A percentile compares a stretch with the other conserved stretches of the same genome.
Evolutionary conservation across 768 basidiomycete species (phyloP).

Genomic region (Amanita jacksonii): DNA sequence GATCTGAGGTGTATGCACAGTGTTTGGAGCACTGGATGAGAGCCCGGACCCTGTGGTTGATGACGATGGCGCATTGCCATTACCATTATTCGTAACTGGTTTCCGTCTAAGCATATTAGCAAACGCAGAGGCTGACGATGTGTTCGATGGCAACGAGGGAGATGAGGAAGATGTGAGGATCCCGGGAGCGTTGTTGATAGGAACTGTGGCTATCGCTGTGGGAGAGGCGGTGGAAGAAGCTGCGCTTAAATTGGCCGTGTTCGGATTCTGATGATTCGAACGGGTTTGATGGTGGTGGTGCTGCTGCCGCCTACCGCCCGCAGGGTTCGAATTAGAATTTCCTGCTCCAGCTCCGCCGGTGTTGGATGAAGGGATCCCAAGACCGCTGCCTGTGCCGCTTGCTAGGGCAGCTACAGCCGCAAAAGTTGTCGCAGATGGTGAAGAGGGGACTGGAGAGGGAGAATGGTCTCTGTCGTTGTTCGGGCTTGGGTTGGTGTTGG

Average conservation of each 20-base stretch:
- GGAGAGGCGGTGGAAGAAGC: no score
- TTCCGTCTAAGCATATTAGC: constrained; percentile 7
- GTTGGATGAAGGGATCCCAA: no score
- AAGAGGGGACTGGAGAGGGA: constrained; percentile 32
- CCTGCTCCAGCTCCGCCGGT: no score
- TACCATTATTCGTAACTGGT: neutral
- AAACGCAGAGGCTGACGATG: constrained; percentile 8
- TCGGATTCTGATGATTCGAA: no score
- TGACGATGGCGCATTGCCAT: neutral
- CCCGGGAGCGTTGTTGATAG: no score
- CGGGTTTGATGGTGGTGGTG: no score
- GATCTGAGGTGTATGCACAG: neutral
- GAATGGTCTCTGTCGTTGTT: constrained; percentile 29
- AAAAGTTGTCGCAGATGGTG: constrained; percentile 24
- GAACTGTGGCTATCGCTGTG: no score
- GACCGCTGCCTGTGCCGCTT: neutral
- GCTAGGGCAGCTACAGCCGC: constrained; percentile 9
- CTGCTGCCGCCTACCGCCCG: no score
- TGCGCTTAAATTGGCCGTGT: no score
- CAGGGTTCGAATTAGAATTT: no score
- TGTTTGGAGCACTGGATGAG: neutral
- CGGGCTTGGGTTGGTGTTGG: no score
- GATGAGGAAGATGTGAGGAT: constrained; percentile 12
- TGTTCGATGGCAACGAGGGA: constrained; percentile 12
- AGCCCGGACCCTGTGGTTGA: constrained; percentile 8